phyloP scores from a whole-genome alignment of 2,329 filamentous ascomycete genomes.

The Cercospora sojina region DNA sequence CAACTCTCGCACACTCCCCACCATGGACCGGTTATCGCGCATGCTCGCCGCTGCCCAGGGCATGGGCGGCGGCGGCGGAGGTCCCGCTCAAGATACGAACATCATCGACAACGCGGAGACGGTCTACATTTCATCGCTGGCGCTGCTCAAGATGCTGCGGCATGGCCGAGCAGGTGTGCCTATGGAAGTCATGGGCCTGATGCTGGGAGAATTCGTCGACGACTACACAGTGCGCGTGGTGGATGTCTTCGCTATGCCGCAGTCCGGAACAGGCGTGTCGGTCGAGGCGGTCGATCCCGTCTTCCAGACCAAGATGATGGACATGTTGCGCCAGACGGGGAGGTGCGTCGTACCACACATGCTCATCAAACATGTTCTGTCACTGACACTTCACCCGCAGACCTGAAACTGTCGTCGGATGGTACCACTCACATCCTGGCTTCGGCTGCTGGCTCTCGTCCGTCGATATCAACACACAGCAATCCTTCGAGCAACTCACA shows the following conservation, averaged over 20 bases:
- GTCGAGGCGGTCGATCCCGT: conserved; percentile 98
- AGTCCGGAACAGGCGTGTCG: conserved; percentile 95
- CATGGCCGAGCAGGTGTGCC: conserved; percentile 96
- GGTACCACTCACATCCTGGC: conserved; percentile 99
- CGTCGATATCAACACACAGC: conserved; percentile 99
- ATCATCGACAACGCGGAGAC: conserved; percentile 99
- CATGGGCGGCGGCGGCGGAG: conserved; percentile 63
- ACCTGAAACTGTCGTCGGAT: conserved; percentile 95
- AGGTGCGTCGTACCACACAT: conserved; percentile 57
- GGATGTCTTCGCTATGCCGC: conserved; percentile 98
- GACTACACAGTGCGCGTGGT: conserved; percentile 98
- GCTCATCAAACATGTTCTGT: background rate
- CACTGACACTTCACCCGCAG: conserved; percentile 48
- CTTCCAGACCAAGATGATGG: conserved; percentile 99
- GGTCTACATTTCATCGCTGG: conserved; percentile 97
- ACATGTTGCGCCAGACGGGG: conserved; percentile 97
- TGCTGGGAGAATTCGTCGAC: conserved; percentile 98
- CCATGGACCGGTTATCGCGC: conserved; percentile 88
- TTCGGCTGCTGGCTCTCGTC: conserved; percentile 99
- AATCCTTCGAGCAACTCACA: conserved; percentile 98
- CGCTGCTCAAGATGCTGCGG: conserved; percentile 96
- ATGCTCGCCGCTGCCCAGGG: conserved; percentile 74
- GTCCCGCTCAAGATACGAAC: conserved; percentile 79
- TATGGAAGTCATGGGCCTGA: conserved; percentile 99
- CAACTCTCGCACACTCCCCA: conserved; percentile 1